These are phyloP conservation scores for Botryotinia narcissicola DNA, from an alignment of 2,329 filamentous ascomycete genomes.

Conservation along the genomic window DNA sequence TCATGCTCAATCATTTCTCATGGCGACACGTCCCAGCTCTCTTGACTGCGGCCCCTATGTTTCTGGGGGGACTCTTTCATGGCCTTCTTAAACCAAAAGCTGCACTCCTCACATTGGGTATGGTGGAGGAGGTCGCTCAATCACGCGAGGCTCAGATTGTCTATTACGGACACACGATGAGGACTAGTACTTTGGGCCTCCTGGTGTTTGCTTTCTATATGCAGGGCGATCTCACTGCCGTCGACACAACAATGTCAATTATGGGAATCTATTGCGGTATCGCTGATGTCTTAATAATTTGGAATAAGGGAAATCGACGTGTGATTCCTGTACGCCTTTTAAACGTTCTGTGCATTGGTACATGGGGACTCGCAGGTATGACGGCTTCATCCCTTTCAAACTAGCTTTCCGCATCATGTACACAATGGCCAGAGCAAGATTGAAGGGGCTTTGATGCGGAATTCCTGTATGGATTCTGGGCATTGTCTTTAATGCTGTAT, in stretches of 20 bases:
- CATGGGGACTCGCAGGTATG: not conserved
- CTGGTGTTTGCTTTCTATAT: not conserved
- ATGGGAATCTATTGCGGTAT: not conserved
- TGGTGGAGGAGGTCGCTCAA: not conserved
- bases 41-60: not conserved
- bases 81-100: not conserved
- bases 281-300: not conserved
- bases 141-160: not conserved
- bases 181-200: constrained; percentile 5
- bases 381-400: not conserved
- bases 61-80: not conserved
- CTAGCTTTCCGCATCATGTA: too few species aligned
- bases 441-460: too few species aligned
- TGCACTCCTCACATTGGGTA: not conserved
- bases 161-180: constrained; percentile 2
- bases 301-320: not conserved
- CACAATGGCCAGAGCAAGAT: too few species aligned
- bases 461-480: too few species aligned
- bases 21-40: not conserved
- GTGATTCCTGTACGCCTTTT: not conserved
- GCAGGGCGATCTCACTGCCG: not conserved
- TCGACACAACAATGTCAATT: not conserved
- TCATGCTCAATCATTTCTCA: constrained; percentile 1
- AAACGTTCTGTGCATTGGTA: not conserved
- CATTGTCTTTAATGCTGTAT: too few species aligned